A percentile compares a stretch with the other conserved stretches of the same genome.
phyloP scores from a whole-genome alignment of 1,284 basidiomycete species.

The Pyrrhoderma lamaoense region DNA sequence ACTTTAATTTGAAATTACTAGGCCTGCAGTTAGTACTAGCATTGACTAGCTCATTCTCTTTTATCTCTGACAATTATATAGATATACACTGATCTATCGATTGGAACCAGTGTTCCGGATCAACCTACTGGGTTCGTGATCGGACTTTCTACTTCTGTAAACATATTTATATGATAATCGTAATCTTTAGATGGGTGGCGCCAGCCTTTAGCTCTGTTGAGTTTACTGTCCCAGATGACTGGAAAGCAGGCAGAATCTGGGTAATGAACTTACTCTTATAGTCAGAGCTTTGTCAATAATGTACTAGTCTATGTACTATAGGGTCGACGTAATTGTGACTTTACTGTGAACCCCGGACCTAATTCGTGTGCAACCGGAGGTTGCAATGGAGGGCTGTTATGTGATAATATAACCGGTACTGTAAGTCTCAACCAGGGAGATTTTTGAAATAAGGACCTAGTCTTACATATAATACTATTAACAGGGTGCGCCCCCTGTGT shows the following conservation, averaged over 20 bases:
- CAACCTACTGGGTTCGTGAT: slow-evolving; percentile 25
- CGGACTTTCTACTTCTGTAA: slow-evolving; percentile 12
- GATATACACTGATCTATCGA: slow-evolving; percentile 22
- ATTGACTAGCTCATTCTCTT: neutral
- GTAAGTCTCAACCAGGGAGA: slow-evolving; percentile 27
- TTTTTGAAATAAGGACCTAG: no score
- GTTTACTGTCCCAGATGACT: slow-evolving; percentile 27
- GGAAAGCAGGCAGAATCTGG: slow-evolving; percentile 28
- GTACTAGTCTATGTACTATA: no score
- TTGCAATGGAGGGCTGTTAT: slow-evolving; percentile 42
- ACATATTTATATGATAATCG: neutral
- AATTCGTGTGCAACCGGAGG: slow-evolving; percentile 38
- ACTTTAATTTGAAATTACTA: neutral
- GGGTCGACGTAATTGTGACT: slow-evolving; percentile 45
- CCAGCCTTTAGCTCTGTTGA: slow-evolving; percentile 18
- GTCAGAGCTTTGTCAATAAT: no score
- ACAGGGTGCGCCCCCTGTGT: slow-evolving; percentile 52
- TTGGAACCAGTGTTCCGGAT: slow-evolving; percentile 19
- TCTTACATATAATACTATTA: slow-evolving; percentile 30
- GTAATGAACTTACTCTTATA: no score
- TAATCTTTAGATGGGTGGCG: slow-evolving; percentile 23
- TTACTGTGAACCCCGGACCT: slow-evolving; percentile 30
- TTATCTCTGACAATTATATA: neutral
- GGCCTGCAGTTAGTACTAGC: slow-evolving; percentile 18
- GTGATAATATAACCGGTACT: slow-evolving; percentile 22